Evolutionary conservation across 108 stramenopile species (phyloP).

Genomic region (Cylindrotheca closterium): DNA sequence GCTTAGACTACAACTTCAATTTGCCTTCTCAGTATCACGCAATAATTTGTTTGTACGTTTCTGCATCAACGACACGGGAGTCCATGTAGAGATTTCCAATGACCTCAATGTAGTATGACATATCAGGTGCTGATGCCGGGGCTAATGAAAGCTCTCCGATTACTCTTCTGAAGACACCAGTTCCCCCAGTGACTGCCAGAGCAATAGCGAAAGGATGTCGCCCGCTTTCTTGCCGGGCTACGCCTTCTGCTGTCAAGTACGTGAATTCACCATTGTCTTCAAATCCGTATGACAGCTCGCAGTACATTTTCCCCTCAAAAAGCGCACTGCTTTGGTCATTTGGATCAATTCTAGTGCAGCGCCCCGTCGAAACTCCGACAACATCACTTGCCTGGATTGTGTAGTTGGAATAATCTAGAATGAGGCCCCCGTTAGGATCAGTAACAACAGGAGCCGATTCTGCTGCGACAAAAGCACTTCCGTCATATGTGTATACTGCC

Average conservation of each 20-base stretch:
- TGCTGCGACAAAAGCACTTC: neutral
- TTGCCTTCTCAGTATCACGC: neutral
- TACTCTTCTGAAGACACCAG: slow-evolving; percentile 17
- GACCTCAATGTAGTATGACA: neutral
- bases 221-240: slow-evolving; percentile 10
- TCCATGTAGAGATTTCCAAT: neutral
- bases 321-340: neutral
- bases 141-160: slow-evolving; percentile 22
- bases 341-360: slow-evolving; percentile 32
- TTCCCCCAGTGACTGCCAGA: slow-evolving; percentile 31
- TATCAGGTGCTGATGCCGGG: neutral
- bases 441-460: neutral
- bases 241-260: neutral
- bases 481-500: neutral
- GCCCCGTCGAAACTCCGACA: slow-evolving; percentile 20
- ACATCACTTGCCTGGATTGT: slow-evolving; percentile 1
- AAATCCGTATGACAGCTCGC: slow-evolving; percentile 13
- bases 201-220: slow-evolving; percentile 6
- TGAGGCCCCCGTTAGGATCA: neutral
- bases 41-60: neutral
- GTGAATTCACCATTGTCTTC: slow-evolving; percentile 1
- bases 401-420: neutral
- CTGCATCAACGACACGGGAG: neutral
- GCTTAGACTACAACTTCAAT: neutral
- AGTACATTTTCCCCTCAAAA: slow-evolving; percentile 20